A percentile compares a stretch with the other conserved stretches of the same genome.
Evolutionary conservation across 2,329 filamentous ascomycete genomes (phyloP).

Genomic region (Xylaria sp.): DNA sequence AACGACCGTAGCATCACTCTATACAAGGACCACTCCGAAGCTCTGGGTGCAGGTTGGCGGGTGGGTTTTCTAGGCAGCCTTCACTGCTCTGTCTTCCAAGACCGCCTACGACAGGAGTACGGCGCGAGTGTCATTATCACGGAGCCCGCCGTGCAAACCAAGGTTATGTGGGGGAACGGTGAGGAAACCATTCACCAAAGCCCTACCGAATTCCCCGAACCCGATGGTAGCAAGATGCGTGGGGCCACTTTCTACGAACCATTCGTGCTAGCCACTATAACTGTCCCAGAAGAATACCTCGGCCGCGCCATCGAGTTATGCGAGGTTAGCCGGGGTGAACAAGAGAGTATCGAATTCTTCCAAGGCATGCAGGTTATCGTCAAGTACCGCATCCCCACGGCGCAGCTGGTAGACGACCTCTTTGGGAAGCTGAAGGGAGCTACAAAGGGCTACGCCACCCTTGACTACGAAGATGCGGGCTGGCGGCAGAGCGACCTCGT

Average conservation of each 20-base stretch:
- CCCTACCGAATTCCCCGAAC: slow-evolving; percentile 86
- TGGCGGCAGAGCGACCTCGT: slow-evolving; percentile 84
- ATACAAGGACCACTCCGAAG: slow-evolving; percentile 94
- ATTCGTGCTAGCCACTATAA: slow-evolving; percentile 78
- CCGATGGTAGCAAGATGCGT: slow-evolving; percentile 60
- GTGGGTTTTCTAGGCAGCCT: slow-evolving; percentile 95
- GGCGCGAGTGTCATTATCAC: slow-evolving; percentile 97
- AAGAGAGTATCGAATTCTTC: slow-evolving; percentile 91
- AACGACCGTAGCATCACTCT: slow-evolving; percentile 96
- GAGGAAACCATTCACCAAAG: slow-evolving; percentile 83
- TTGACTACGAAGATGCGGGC: slow-evolving; percentile 96
- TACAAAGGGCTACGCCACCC: slow-evolving; percentile 93
- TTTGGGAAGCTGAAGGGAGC: slow-evolving; percentile 95
- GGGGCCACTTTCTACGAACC: slow-evolving; percentile 63
- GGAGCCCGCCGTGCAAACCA: slow-evolving; percentile 93
- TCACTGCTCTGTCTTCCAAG: slow-evolving; percentile 99
- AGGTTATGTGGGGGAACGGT: slow-evolving; percentile 82
- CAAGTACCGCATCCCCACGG: slow-evolving; percentile 88
- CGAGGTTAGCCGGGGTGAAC: slow-evolving; percentile 87
- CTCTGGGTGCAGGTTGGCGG: slow-evolving; percentile 92
- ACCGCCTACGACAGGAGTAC: slow-evolving; percentile 92
- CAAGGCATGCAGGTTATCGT: slow-evolving; percentile 92
- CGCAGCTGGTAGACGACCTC: slow-evolving; percentile 94
- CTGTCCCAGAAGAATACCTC: slow-evolving; percentile 92
- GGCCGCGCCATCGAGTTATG: slow-evolving; percentile 96